Evolutionary conservation across 768 basidiomycete genomes (phyloP), one percentile per base, ranked within the genome.

Genomic region (Lyophyllum shimeji): DNA sequence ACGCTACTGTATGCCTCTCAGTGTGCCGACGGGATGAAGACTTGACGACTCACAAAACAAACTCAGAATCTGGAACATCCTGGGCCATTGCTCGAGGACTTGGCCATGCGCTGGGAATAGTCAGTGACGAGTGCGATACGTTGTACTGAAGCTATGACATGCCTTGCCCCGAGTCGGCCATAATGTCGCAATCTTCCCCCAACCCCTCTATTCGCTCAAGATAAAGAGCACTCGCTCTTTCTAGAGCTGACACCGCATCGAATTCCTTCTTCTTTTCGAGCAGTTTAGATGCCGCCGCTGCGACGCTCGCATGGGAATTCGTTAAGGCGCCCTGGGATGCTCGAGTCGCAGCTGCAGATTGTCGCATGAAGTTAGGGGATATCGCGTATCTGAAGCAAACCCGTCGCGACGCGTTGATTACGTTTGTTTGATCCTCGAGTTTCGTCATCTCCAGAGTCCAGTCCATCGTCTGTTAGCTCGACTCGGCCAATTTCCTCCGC

Each of bases 231-330:
- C 82, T 86, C 0, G 86, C 83, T 52, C 77, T 75, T 64, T 90
- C 87, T 5, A 92, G 74, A 1, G 89, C 89, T 20, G 82, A 78
- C 23, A 90, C 86, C 0, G 87, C 88, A 52, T 90, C 89, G 53
- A 76, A 83, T 67, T 92, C 90, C 65, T 89, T 91, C 74, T 89
- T 91, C 75, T 91, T 91, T 64, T 92, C 89, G 2, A 77, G 52
- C 43, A 89, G 77, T 60, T 85, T 86, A 17, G 82, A 76, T 1
- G 72, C 56, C 1, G 83, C 78, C 0, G 81, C 82, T 1, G 82
- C 73, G 48, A 74, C 78, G 40, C 74, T 74, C 7, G 71, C 69
- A 33, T 78, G 72, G 7, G 74, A 65, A 55, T 71, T 66, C 34
- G 72, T 57, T 9, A 67, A 70, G 40, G 75, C 65, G 7, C 72